phyloP scores from a whole-genome alignment of 441 rosid genomes.

The Jatropha multifida region DNA sequence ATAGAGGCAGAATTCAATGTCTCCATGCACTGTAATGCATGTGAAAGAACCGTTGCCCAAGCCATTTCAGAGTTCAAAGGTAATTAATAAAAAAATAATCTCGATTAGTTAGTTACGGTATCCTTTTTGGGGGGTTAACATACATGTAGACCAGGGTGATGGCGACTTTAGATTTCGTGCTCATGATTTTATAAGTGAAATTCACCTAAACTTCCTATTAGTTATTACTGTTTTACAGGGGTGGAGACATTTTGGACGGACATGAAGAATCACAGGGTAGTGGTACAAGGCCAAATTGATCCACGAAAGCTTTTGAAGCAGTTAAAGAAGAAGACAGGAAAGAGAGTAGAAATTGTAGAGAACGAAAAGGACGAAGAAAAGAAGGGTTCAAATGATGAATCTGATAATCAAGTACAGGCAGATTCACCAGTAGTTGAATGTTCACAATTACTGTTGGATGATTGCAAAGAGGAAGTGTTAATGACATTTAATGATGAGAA shows the following conservation, averaged over 20 bases:
- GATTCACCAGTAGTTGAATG: not conserved
- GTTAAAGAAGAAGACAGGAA: constrained; percentile 66
- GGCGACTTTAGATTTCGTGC: no score
- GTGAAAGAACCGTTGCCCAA: constrained; percentile 62
- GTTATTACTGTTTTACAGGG: constrained; percentile 33
- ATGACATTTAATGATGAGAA: constrained; percentile 77
- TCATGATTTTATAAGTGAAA: no score
- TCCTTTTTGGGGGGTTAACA: no score
- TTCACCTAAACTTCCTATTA: no score
- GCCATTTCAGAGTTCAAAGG: constrained; percentile 63
- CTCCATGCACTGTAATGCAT: constrained; percentile 78
- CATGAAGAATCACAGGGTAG: constrained; percentile 57
- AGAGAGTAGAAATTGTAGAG: constrained; percentile 48
- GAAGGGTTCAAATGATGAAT: not conserved
- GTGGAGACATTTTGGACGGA: constrained; percentile 67
- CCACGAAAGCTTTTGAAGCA: constrained; percentile 59
- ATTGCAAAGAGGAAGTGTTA: constrained; percentile 26
- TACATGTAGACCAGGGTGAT: no score
- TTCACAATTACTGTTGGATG: constrained; percentile 20
- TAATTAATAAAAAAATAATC: not conserved
- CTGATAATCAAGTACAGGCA: not conserved
- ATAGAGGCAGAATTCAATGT: constrained; percentile 45
- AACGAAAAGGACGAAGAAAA: constrained; percentile 19
- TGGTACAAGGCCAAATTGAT: constrained; percentile 53
- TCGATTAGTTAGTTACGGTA: no score